These are phyloP conservation scores for Fragilaria radians DNA, from an alignment of 108 stramenopile species.

Conservation along the genomic window DNA sequence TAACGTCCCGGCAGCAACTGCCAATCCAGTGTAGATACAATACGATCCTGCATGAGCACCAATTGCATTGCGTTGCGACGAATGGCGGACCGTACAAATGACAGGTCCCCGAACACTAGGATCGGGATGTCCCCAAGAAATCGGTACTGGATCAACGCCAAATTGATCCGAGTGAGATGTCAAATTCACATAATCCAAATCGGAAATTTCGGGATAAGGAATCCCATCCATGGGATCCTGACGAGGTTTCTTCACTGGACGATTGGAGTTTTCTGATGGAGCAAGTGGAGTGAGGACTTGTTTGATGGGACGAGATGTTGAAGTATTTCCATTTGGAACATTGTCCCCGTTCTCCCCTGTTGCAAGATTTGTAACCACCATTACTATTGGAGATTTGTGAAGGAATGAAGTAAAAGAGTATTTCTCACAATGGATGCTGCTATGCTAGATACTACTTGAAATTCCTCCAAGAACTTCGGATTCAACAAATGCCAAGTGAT, in stretches of 20 bases:
- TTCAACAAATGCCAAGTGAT: no score
- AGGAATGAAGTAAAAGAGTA: no score
- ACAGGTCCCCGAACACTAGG: constrained; percentile 88
- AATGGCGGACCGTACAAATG: constrained; percentile 91
- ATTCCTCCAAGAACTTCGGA: no score
- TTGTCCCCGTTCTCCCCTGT: no score
- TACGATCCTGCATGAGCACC: constrained; percentile 96
- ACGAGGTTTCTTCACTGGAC: background rate
- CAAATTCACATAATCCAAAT: constrained; percentile 78
- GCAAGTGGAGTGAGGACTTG: no score
- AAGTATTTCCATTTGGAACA: no score
- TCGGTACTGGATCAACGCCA: constrained; percentile 88
- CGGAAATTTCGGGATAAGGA: constrained; percentile 40
- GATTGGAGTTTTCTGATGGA: background rate
- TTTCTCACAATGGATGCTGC: no score
- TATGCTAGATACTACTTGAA: no score
- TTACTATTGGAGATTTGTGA: no score
- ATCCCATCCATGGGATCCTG: constrained; percentile 7
- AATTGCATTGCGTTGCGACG: constrained; percentile 93
- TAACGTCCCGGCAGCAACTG: constrained; percentile 92
- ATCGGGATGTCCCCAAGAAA: constrained; percentile 89
- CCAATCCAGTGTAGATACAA: constrained; percentile 96
- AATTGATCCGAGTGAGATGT: constrained; percentile 89
- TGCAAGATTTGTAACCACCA: no score
- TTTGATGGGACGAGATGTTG: no score